Evolutionary conservation across 352 stramenopile species (phyloP).

Genomic region (Phytophthora constricta): DNA sequence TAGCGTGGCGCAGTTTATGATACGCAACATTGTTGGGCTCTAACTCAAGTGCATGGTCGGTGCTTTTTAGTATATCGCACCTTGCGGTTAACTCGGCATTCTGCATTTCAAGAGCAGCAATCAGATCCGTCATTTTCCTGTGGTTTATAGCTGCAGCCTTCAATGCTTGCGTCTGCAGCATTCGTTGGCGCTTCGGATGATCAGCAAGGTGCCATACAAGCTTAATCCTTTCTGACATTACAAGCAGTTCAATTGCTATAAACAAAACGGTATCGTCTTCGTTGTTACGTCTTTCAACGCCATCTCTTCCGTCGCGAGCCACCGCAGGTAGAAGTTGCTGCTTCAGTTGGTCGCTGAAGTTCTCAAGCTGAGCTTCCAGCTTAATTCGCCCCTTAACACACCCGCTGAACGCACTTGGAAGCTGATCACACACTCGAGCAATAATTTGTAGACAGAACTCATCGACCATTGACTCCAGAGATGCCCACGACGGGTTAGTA

Average conservation of each 20-base stretch:
- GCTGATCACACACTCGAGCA: conserved; percentile 55
- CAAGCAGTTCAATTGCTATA: conserved; percentile 47
- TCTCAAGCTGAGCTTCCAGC: conserved; percentile 52
- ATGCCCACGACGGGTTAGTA: not conserved
- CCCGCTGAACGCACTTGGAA: conserved; percentile 41
- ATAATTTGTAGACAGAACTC: conserved; percentile 68
- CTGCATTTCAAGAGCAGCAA: conserved; percentile 19
- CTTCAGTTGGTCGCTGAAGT: conserved; percentile 44
- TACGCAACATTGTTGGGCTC: no score
- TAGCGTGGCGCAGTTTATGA: not conserved
- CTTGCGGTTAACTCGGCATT: conserved; percentile 20
- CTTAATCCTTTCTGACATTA: conserved; percentile 55
- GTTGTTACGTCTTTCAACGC: not conserved
- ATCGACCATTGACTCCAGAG: conserved; percentile 55
- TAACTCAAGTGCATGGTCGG: no score
- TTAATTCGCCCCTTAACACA: conserved; percentile 32
- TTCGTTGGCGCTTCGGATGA: conserved; percentile 51
- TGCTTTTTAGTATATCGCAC: conserved; percentile 12
- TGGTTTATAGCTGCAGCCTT: conserved; percentile 19
- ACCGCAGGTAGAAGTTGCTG: conserved; percentile 26
- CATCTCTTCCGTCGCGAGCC: not conserved
- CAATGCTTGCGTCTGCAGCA: conserved; percentile 30
- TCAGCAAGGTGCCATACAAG: conserved; percentile 54
- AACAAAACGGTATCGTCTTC: conserved; percentile 5
- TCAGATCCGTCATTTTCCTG: conserved; percentile 9